phyloP scores from a whole-genome alignment of 2,329 filamentous ascomycete species.

The Sphaerulina musiva region DNA sequence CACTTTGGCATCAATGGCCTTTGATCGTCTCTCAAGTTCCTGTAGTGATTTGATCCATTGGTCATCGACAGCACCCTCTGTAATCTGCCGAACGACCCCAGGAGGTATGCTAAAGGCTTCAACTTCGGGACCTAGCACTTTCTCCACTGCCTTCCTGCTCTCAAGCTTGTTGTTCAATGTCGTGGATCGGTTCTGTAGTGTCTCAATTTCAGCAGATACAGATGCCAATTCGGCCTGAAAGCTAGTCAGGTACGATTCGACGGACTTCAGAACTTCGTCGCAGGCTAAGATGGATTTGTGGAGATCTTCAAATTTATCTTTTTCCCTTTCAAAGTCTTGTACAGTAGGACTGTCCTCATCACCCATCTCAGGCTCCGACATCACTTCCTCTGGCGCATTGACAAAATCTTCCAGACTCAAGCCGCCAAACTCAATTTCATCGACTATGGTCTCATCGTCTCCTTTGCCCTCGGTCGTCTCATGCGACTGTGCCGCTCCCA shows the following conservation, averaged over 20 bases:
- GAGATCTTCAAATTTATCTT: constrained; percentile 78
- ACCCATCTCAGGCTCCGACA: constrained; percentile 24
- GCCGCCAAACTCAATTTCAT: constrained; percentile 70
- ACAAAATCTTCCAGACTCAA: constrained; percentile 70
- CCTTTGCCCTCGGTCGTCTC: constrained; percentile 33
- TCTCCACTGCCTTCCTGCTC: constrained; percentile 84
- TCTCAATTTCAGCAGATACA: constrained; percentile 93
- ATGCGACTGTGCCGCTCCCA: constrained; percentile 38
- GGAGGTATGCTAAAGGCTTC: constrained; percentile 89
- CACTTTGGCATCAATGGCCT: constrained; percentile 61
- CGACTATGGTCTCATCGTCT: constrained; percentile 43
- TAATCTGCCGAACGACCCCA: constrained; percentile 72
- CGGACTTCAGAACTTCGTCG: constrained; percentile 86
- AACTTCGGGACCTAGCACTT: constrained; percentile 75
- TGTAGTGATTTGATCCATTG: constrained; percentile 75
- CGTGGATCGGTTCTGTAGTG: constrained; percentile 76
- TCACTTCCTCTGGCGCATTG: constrained; percentile 27
- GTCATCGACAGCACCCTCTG: constrained; percentile 84
- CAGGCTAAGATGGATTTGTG: constrained; percentile 83
- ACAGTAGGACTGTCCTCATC: constrained; percentile 17
- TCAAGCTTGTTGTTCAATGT: constrained; percentile 77
- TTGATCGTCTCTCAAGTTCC: constrained; percentile 74
- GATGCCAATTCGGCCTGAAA: constrained; percentile 89
- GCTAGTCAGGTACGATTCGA: constrained; percentile 83
- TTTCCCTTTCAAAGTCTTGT: constrained; percentile 64